Evolutionary conservation across 2,329 filamentous ascomycete species (phyloP), one percentile per base, ranked within the genome.

Genomic region (Colletotrichum viniferum): DNA sequence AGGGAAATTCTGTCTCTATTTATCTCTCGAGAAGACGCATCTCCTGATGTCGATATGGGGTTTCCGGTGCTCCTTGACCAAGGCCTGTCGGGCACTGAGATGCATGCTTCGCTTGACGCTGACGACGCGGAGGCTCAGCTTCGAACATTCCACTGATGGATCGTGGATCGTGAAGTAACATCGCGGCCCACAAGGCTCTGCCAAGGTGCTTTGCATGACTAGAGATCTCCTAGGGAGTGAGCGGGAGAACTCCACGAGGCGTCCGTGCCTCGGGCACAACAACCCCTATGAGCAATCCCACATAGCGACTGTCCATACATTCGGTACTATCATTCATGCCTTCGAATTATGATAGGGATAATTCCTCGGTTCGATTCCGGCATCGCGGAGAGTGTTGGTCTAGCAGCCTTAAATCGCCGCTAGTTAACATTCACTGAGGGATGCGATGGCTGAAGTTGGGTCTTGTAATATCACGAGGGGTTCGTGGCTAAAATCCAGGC

Each of bases 1-100:
- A 38, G 43, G 63, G 10, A 12, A 16, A 66, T 4, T 1, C 28
- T 1, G n/a, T 55, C 13, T 18, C 18, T 66, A 26, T 66, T 66
- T 66, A 66, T 52, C 63, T 66, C 43, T 55, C 38, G 38, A n/a
- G 38, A 52, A 21, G n/a, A 52, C n/a, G 43, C n/a, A 52, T 52
- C 43, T 52, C n/a, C 43, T 21, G 43, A 52, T 52, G 43, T 52
- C 43, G 43, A 21, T 21, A 52, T 52, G 43, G 43, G 28, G 36
- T 9, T 30, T 30, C 62, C n/a, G n/a, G 24, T 4, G 26, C 16
- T 60, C 30, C 56, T 60, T 7, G 28, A n/a, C 9, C 28, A 18
- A 16, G 36, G 18, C 16, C 16, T 9, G 24, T 65, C 63, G 13
- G 16, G 12, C 28, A 21, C 43, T 36, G 16, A 43, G 43, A 55